Percentiles rank a stretch among this genome's conserved stretches.
Conservation (phyloP, 2,329 filamentous ascomycete species). For the Penicillium capsulatum region DNA sequence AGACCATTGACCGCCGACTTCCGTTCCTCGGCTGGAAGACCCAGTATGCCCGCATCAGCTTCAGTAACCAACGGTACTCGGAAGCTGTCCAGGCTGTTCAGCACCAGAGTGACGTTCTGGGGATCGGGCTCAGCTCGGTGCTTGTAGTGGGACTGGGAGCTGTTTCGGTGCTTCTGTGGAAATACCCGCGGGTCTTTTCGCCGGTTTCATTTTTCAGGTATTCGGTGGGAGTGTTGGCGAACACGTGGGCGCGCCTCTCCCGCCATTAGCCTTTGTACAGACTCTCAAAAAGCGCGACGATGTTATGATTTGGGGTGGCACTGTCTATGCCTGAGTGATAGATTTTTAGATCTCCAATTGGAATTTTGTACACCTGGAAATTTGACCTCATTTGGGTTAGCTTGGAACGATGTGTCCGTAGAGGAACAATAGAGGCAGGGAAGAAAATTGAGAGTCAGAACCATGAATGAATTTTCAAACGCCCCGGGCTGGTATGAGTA, state of each 20-base stretch:
- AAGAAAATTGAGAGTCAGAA: too few relatives aligned
- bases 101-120: constrained; percentile 61
- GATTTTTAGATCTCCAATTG: too few relatives aligned
- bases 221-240: constrained; percentile 13
- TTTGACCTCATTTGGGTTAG: too few relatives aligned
- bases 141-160: constrained; percentile 29
- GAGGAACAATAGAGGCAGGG: too few relatives aligned
- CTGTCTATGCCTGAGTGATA: too few relatives aligned
- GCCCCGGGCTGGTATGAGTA: constrained; percentile 12
- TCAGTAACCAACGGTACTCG: constrained; percentile 87
- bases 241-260: constrained; percentile 13
- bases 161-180: constrained; percentile 32
- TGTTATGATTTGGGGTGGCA: background rate
- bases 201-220: constrained; percentile 15
- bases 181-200: constrained; percentile 21
- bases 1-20: constrained; percentile 70
- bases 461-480: constrained; percentile 6
- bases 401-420: too few relatives aligned
- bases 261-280: background rate
- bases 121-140: constrained; percentile 33
- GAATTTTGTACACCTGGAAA: too few relatives aligned
- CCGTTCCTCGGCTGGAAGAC: constrained; percentile 83
- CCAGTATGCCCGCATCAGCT: constrained; percentile 87
- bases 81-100: constrained; percentile 69
- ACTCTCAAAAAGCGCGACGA: background rate